Base-by-base conservation (phyloP, 2,329 filamentous ascomycete species). In the Aspergillus fumigatus region DNA sequence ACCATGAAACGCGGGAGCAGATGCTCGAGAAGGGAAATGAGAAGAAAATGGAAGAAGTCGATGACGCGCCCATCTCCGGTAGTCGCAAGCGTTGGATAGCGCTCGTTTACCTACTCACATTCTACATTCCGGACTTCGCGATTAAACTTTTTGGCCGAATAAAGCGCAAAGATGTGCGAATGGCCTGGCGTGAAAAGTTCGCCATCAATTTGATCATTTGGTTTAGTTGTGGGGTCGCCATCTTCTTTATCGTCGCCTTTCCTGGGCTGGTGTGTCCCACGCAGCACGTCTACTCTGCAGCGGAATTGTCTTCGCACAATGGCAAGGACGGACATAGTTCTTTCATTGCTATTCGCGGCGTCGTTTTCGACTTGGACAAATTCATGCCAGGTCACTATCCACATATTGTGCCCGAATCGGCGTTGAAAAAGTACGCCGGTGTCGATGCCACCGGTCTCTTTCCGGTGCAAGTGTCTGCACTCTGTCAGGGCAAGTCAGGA, bases 161-260 rank as follows among this genome's bases (percentile, higher is more conserved):
- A 88, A 84, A 88, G 58, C 89, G 94, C 59, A 95, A 95, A 71
- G 94, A 99, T 72, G 86, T 99, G 8, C 89, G 92, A 25, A 82
- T 89, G 71, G 94, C 94, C 0, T 99, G 94, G 94, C 84, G 94
- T 70, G 94, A 99, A 74, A 99, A 99, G 80, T 73, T 99, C 57
- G 93, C 94, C 53, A 99, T 99, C 82, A 99, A 99, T 79, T 81
- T 99, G 73, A 83, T 97, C 69, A 99, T 99, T 71, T 99, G 95
- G 94, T 78, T 93, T 56, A 84, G 83, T 70, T 97, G 93, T 76
- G 79, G 77, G 17, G 75, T 89, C 50, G 86, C 90, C 27, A 83
- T 88, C 55, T 99, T 99, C 79, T 89, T 99, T 80, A 91, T 97
- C 68, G 82, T 97, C 59, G 82, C 87, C 54, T 95, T 99, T 70